Evolutionary conservation across 2,329 filamentous ascomycete genomes (phyloP).

Genomic region (Ophiostoma perfectum): DNA sequence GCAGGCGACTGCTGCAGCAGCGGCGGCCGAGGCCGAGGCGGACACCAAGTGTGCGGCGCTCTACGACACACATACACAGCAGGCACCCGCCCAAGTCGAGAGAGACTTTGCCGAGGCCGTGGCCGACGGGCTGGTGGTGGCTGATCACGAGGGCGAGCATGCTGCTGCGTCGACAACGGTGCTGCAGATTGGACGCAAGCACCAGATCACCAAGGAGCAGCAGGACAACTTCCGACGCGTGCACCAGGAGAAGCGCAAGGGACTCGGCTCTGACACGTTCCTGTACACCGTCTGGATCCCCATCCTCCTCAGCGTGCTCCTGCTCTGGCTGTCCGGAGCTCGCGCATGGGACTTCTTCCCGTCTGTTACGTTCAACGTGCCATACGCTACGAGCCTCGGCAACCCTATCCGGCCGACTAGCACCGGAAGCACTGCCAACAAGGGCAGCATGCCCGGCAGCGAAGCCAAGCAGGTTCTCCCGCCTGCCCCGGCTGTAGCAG

Average conservation of each 20-base stretch:
- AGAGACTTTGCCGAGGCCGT: slow-evolving; percentile 7
- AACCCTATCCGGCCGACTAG: slow-evolving; percentile 17
- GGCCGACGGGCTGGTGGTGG: background rate
- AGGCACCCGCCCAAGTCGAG: background rate
- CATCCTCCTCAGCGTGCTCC: slow-evolving; percentile 25
- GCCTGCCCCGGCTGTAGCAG: slow-evolving; percentile 15
- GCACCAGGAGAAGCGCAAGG: slow-evolving; percentile 58
- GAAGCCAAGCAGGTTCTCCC: slow-evolving; percentile 16
- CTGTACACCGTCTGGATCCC: slow-evolving; percentile 58
- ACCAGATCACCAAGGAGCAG: slow-evolving; percentile 59
- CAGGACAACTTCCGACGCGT: slow-evolving; percentile 58
- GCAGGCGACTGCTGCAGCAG: slow-evolving; percentile 52
- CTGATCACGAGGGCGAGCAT: slow-evolving; percentile 34
- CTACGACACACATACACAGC: slow-evolving; percentile 38
- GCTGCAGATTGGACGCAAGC: slow-evolving; percentile 58
- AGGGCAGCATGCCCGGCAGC: background rate
- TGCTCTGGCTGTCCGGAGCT: slow-evolving; percentile 26
- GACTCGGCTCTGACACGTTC: slow-evolving; percentile 57
- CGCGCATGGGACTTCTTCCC: slow-evolving; percentile 25
- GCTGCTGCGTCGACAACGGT: slow-evolving; percentile 35
- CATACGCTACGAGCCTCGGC: slow-evolving; percentile 26
- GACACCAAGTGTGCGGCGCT: slow-evolving; percentile 52
- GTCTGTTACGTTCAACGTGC: slow-evolving; percentile 26
- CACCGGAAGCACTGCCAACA: background rate
- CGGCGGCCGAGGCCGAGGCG: slow-evolving; percentile 53